Conservation (phyloP, 164 flowering plant genomes). For the Aristolochia contorta region DNA sequence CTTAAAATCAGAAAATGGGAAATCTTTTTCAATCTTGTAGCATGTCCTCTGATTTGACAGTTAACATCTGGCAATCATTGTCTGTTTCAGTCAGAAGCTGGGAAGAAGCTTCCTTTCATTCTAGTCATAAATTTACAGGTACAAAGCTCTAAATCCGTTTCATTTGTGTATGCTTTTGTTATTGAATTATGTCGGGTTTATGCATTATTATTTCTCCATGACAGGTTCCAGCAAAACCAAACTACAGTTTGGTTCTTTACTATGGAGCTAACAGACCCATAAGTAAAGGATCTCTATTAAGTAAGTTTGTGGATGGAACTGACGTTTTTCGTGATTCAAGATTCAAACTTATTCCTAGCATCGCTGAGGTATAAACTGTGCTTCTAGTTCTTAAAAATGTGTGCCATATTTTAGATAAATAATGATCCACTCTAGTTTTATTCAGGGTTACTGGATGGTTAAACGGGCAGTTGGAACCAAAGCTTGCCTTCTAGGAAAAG, state of each 20-base stretch:
- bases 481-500: conserved; percentile 92
- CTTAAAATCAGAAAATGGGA: too few relatives aligned
- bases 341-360: conserved; percentile 89
- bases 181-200: background rate
- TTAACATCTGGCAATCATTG: background rate
- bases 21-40: too few relatives aligned
- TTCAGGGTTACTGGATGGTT: conserved; percentile 97
- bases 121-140: conserved; percentile 82
- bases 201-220: background rate
- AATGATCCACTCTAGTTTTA: background rate
- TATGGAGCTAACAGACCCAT: conserved; percentile 83
- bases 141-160: background rate
- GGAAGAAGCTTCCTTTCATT: conserved; percentile 74
- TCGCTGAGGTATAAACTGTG: conserved; percentile 55
- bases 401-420: background rate
- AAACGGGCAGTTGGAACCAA: conserved; percentile 97
- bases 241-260: conserved; percentile 79
- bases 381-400: background rate
- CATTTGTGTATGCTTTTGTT: background rate
- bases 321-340: conserved; percentile 81
- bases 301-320: conserved; percentile 69
- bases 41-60: too few relatives aligned
- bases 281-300: conserved; percentile 54
- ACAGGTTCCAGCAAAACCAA: conserved; percentile 91
- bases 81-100: conserved; percentile 67